These are phyloP conservation scores for Pseudogymnoascus sp. DNA, from an alignment of 2,329 filamentous ascomycete genomes.

Conservation along the genomic window DNA sequence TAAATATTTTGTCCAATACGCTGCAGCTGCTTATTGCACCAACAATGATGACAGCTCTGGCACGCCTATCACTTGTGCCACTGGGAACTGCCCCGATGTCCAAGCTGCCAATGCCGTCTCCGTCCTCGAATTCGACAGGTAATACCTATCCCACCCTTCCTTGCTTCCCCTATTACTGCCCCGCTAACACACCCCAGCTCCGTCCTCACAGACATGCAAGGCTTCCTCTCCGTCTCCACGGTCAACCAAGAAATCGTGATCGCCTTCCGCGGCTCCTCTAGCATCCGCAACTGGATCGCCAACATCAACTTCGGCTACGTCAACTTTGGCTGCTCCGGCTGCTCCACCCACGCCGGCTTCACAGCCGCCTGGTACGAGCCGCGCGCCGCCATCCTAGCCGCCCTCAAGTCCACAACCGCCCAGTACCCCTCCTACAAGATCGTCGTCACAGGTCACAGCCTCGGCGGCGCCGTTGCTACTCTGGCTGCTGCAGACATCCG, in stretches of 20 bases:
- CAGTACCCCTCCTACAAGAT: conserved; percentile 45
- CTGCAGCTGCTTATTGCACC: conserved; percentile 22
- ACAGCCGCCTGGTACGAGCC: conserved; percentile 50
- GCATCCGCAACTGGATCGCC: conserved; percentile 14
- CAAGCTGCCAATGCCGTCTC: conserved; percentile 15
- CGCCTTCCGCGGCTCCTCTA: conserved; percentile 47
- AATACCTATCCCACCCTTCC: background rate
- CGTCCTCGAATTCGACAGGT: conserved; percentile 16
- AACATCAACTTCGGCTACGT: conserved; percentile 15
- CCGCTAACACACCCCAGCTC: conserved; percentile 29
- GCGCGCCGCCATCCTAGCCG: conserved; percentile 32
- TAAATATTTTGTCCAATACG: conserved; percentile 19
- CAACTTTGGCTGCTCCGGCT: conserved; percentile 20
- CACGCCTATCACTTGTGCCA: conserved; percentile 16
- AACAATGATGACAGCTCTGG: conserved; percentile 17
- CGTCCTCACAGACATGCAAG: conserved; percentile 37
- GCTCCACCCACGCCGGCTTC: conserved; percentile 49
- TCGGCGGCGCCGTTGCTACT: conserved; percentile 57
- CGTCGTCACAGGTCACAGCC: conserved; percentile 58
- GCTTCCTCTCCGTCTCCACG: conserved; percentile 44
- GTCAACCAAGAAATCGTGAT: conserved; percentile 47
- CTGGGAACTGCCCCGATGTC: conserved; percentile 19
- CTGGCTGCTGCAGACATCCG: conserved; percentile 52
- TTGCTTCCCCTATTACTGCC: background rate
- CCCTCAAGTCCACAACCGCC: conserved; percentile 29